Conservation (phyloP, 768 basidiomycete genomes). For the Rhizopogon rudus region DNA sequence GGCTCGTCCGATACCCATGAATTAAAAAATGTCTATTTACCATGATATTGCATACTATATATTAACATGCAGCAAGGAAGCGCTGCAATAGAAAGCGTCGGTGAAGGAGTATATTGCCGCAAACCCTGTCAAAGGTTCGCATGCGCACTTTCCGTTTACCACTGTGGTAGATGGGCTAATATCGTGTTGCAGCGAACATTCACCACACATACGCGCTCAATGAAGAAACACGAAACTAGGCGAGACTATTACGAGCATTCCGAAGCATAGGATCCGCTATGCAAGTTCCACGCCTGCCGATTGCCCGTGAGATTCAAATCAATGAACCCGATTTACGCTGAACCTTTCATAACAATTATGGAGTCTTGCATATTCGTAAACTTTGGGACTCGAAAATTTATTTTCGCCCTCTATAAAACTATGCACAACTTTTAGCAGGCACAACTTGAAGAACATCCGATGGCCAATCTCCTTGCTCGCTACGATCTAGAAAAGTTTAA, state of each 20-base stretch:
- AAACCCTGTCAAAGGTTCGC: conserved; percentile 49
- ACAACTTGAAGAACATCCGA: background rate
- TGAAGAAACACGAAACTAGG: conserved; percentile 43
- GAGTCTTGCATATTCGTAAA: no score
- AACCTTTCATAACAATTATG: no score
- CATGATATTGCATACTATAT: conserved; percentile 7
- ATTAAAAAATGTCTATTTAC: conserved; percentile 35
- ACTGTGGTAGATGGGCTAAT: background rate
- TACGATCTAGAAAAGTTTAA: background rate
- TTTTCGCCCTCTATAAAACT: no score
- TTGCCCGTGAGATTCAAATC: no score
- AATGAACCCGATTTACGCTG: no score
- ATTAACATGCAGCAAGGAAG: conserved; percentile 37
- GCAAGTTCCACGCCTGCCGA: no score
- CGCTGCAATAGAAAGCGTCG: conserved; percentile 49
- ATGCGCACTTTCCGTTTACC: background rate
- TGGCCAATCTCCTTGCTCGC: background rate
- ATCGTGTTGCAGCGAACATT: conserved; percentile 42
- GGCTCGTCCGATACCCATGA: conserved; percentile 45
- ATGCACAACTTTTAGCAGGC: no score
- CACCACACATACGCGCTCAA: conserved; percentile 68
- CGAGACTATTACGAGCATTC: conserved; percentile 53
- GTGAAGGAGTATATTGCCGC: conserved; percentile 49
- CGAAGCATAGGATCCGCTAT: conserved; percentile 17
- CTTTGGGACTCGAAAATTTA: no score